A percentile compares a stretch with the other conserved stretches of the same genome.
phyloP scores from a whole-genome alignment of 495 filamentous ascomycete genomes.

The Aspergillus bertholletiae region DNA sequence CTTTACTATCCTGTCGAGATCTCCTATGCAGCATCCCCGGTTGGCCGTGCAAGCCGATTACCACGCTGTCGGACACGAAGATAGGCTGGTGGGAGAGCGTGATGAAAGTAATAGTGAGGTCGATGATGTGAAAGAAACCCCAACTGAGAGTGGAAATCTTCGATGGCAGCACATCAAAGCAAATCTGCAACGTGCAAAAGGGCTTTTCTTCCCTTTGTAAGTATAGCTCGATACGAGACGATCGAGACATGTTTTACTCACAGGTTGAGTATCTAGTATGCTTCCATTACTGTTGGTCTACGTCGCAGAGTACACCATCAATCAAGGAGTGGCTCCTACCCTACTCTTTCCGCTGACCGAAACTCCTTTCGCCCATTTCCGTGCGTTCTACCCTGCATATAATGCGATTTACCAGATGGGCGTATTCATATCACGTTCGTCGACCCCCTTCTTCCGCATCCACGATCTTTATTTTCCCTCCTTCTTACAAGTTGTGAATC shows the following conservation, averaged over 20 bases:
- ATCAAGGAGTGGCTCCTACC: slow-evolving; percentile 86
- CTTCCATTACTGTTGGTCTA: slow-evolving; percentile 89
- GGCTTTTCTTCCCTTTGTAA: slow-evolving; percentile 66
- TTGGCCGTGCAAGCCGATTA: slow-evolving; percentile 20
- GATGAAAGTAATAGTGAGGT: slow-evolving; percentile 24
- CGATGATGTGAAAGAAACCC: slow-evolving; percentile 29
- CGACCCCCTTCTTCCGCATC: slow-evolving; percentile 79
- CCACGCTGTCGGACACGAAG: slow-evolving; percentile 35
- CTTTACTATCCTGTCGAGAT: slow-evolving; percentile 71
- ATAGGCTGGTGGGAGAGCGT: slow-evolving; percentile 33
- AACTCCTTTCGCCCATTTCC: slow-evolving; percentile 75
- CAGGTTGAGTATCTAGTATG: slow-evolving; percentile 57
- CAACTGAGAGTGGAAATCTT: background rate
- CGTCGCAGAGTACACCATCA: slow-evolving; percentile 93
- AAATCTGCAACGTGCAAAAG: slow-evolving; percentile 50
- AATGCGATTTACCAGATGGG: slow-evolving; percentile 89
- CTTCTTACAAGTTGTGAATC: slow-evolving; percentile 77
- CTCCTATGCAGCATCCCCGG: slow-evolving; percentile 40
- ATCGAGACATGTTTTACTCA: slow-evolving; percentile 12
- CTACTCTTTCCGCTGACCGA: slow-evolving; percentile 76
- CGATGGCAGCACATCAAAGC: slow-evolving; percentile 36
- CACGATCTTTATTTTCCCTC: slow-evolving; percentile 78
- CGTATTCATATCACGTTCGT: slow-evolving; percentile 91
- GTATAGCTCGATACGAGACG: slow-evolving; percentile 12
- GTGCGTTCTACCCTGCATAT: slow-evolving; percentile 92